Evolutionary conservation across 768 basidiomycete species (phyloP), one percentile per base, ranked within the genome.

Genomic region (Lentinula lateritia): DNA sequence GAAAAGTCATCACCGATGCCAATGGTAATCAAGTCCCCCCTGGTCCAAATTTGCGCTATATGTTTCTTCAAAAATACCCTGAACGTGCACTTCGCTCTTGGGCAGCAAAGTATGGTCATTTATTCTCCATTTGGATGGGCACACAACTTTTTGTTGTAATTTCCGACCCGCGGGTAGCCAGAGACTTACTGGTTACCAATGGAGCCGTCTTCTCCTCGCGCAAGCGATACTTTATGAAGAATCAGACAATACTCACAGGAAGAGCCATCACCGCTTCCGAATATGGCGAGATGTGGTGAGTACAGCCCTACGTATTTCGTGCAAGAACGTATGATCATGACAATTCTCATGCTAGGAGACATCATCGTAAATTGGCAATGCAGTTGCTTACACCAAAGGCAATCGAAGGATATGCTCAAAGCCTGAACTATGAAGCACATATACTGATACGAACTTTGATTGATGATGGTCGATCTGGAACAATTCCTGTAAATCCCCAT

Each of bases 111-210:
- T 69, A 61, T 53, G 68, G 68, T 7, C 52, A 64, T 23, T 52
- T 71, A 2, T 70, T 61, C 62, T 68, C 68, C 36, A 63, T 71
- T n/a, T 68, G 64, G 63, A 65, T 71, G 66, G 70, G 70, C 15
- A 59, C 64, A 52, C 69, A 70, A 57, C 68, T 71, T 39, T 61
- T 70, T 34, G 66, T 71, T 52, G 66, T 71, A 18, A 60, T 71
- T 13, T 68, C 66, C 35, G 67, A 70, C 57, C 64, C 70, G 34
- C 48, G 45, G 8, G 65, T 69, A 23, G 70, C 67, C 5, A 62
- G 65, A 4, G 70, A 71, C 50, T 60, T 71, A 5, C 64, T 70
- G 1, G 68, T 70, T 7, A 66, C 64, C 18, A 63, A 69, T 52
- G 70, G 70, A 32, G 63, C 66, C 12, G 64, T 65, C 5, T 71